A percentile compares a stretch with the other conserved stretches of the same genome.
These are phyloP conservation scores for Clathrospora elynae DNA, from an alignment of 2,329 filamentous ascomycete genomes.

Conservation along the genomic window DNA sequence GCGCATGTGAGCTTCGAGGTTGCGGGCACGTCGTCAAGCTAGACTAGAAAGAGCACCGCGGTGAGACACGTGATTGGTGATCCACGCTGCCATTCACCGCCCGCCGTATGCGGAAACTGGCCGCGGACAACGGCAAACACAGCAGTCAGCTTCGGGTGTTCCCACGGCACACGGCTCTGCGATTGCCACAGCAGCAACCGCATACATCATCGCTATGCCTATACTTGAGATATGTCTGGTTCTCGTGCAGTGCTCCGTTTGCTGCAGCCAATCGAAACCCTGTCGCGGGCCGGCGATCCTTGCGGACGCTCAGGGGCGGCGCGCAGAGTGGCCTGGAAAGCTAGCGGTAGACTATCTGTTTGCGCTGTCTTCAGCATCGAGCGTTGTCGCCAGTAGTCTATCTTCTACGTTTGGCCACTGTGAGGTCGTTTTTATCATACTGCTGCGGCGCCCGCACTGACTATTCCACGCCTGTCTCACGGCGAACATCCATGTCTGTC, in stretches of 20 bases:
- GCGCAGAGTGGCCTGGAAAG: constrained; percentile 8
- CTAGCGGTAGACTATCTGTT: neutral
- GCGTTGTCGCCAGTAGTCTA: constrained; percentile 9
- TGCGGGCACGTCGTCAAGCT: constrained; percentile 8
- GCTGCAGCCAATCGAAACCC: constrained; percentile 20
- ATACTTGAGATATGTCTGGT: too few relatives aligned
- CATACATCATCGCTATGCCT: neutral
- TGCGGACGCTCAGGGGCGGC: constrained; percentile 21
- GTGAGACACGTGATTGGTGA: constrained; percentile 17
- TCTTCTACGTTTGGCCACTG: constrained; percentile 6
- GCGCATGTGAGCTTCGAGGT: constrained; percentile 8
- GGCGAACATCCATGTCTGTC: constrained; percentile 1
- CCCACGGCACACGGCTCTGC: too few relatives aligned
- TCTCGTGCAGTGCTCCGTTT: constrained; percentile 11
- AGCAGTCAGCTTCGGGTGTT: too few relatives aligned
- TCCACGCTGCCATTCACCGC: too few relatives aligned
- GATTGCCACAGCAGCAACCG: neutral
- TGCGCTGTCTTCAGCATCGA: constrained; percentile 6
- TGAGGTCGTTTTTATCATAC: constrained; percentile 7
- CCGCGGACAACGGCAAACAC: too few relatives aligned
- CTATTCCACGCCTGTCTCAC: constrained; percentile 2
- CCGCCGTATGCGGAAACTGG: too few relatives aligned
- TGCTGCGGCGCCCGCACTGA: constrained; percentile 6
- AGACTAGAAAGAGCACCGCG: constrained; percentile 20
- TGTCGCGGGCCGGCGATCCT: constrained; percentile 17